Evolutionary conservation across 1,139 yeast species (phyloP), one percentile per base, ranked within the genome.

Genomic region (Scheffersomyces parashehatae): DNA sequence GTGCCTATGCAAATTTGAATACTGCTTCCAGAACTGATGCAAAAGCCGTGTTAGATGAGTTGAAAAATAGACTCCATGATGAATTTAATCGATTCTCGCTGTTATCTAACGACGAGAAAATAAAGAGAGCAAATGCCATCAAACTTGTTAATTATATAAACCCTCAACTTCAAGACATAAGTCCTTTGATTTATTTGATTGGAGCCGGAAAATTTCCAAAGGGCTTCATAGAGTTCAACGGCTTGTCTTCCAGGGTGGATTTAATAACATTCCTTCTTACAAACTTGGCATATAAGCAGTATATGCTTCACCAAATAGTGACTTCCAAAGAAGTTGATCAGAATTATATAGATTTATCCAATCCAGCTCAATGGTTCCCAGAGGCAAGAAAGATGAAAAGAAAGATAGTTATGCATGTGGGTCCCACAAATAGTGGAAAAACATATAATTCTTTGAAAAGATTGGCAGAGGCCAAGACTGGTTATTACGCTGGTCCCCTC

Each of bases 401-500:
- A 35, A 85, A 85, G 45, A 77, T 93, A 37, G 76, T 85, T 15
- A 79, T 95, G 82, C 99, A 93, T 62, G 89, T 93, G 14, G 99
- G 99, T 0, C 99, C 99, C 0, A 93, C 99, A 0, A 93, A 93
- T 61, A 84, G 95, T 53, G 99, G 99, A n/a, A 93, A 93, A 58
- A 93, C 99, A 0, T 87, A 88, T 59, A 78, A 81, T 39, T 96
- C 98, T 0, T 68, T 93, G 36, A 76, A 85, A 55, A 76, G 82
- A 43, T 71, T 93, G 37, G 82, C 82, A 51, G 56, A 65, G n/a
- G 82, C 91, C 8, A 73, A 79, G 34, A 76, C 84, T n/a, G 99
- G 99, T 0, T 88, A 87, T 54, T 93, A 86, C 63, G 98, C 98
- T 0, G 99, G 99, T 0, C 99, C 99, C 0, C 68, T 93, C 40